Percentiles rank a stretch among this genome's conserved stretches.
phyloP scores from a whole-genome alignment of 2,329 filamentous ascomycete species.

The Beauveria sp. region DNA sequence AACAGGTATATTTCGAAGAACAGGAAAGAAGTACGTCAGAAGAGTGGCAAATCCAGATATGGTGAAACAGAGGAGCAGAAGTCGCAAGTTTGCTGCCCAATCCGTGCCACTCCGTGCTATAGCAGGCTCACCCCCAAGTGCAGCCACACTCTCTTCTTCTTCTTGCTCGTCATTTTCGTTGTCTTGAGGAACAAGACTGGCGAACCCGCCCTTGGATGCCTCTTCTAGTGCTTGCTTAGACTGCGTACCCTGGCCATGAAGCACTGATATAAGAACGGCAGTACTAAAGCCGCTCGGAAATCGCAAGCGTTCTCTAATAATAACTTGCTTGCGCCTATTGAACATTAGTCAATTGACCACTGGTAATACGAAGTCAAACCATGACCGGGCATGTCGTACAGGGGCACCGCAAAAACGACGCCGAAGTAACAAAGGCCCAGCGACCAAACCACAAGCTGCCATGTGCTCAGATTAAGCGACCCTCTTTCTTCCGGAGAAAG shows the following conservation, averaged over 20 bases:
- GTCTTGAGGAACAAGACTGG: slow-evolving; percentile 32
- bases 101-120: slow-evolving; percentile 17
- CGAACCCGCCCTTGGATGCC: slow-evolving; percentile 32
- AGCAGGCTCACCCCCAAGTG: slow-evolving; percentile 25
- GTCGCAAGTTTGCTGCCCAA: slow-evolving; percentile 42
- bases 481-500: slow-evolving; percentile 73
- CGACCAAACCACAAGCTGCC: slow-evolving; percentile 82
- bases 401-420: slow-evolving; percentile 88
- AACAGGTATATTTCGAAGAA: slow-evolving; percentile 77
- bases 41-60: slow-evolving; percentile 64
- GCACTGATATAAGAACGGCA: slow-evolving; percentile 81
- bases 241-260: slow-evolving; percentile 57
- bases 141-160: slow-evolving; percentile 25
- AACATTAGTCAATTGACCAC: neutral
- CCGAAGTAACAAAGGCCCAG: slow-evolving; percentile 93
- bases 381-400: slow-evolving; percentile 37
- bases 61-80: slow-evolving; percentile 50
- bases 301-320: slow-evolving; percentile 83
- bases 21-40: slow-evolving; percentile 81
- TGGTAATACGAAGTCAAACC: neutral
- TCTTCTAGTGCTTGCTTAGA: slow-evolving; percentile 27
- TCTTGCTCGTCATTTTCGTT: slow-evolving; percentile 18
- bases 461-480: slow-evolving; percentile 61
- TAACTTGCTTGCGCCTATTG: slow-evolving; percentile 68
- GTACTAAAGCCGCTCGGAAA: slow-evolving; percentile 96